Evolutionary conservation across 305 asterid genomes (phyloP).

Genomic region (Solanum aculeatissimum): DNA sequence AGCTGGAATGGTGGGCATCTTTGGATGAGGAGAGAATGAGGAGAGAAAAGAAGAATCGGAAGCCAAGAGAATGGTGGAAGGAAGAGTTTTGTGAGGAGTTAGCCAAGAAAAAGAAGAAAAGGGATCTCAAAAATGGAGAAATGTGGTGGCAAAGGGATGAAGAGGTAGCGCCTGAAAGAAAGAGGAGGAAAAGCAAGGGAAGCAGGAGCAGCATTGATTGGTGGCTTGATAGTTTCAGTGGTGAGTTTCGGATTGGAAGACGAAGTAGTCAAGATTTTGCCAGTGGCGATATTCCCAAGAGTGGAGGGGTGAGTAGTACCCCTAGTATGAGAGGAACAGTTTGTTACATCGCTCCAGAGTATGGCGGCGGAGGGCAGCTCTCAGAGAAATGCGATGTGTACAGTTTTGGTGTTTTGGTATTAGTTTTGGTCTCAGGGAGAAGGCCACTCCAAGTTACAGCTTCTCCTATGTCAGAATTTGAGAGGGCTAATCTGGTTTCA

Average conservation of each 20-base stretch:
- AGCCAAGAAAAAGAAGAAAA: slow-evolving; percentile 55
- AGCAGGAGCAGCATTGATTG: slow-evolving; percentile 61
- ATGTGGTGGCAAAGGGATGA: slow-evolving; percentile 81
- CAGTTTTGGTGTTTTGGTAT: slow-evolving; percentile 68
- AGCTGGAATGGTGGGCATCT: slow-evolving; percentile 67
- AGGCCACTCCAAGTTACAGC: slow-evolving; percentile 91
- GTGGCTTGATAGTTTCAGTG: slow-evolving; percentile 77
- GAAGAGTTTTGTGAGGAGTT: slow-evolving; percentile 84
- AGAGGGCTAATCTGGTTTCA: slow-evolving; percentile 77
- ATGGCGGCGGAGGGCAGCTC: slow-evolving; percentile 50
- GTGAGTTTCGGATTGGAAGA: slow-evolving; percentile 55
- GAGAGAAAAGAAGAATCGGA: slow-evolving; percentile 42
- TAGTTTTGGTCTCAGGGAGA: slow-evolving; percentile 70
- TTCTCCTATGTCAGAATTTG: slow-evolving; percentile 86
- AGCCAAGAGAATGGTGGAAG: slow-evolving; percentile 94
- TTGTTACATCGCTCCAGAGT: slow-evolving; percentile 80
- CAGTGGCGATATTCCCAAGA: slow-evolving; percentile 63
- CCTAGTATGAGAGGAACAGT: slow-evolving; percentile 96
- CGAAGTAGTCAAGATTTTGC: slow-evolving; percentile 70
- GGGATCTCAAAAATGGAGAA: slow-evolving; percentile 35
- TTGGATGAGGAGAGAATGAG: slow-evolving; percentile 34
- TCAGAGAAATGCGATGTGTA: slow-evolving; percentile 78
- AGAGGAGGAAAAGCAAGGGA: slow-evolving; percentile 45
- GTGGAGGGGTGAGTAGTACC: slow-evolving; percentile 82
- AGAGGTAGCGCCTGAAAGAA: slow-evolving; percentile 37